Conservation (phyloP, 257 asterid species). For the Nicotiana attenuata region DNA sequence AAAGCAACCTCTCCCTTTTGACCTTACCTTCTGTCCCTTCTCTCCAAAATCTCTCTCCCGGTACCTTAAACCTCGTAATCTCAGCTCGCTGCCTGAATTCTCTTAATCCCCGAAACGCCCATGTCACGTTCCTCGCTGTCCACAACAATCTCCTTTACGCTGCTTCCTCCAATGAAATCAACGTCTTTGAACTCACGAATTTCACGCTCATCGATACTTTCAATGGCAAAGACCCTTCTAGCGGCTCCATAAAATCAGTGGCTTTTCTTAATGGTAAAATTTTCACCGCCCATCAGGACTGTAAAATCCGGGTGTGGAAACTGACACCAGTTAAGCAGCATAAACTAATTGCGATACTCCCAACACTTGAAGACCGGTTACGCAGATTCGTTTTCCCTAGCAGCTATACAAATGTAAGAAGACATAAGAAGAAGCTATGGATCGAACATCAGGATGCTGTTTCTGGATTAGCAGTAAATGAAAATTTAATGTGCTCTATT, state of each 20-base stretch:
- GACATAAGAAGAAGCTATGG: constrained; percentile 67
- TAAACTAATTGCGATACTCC: constrained; percentile 49
- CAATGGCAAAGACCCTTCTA: constrained; percentile 14
- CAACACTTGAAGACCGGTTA: constrained; percentile 53
- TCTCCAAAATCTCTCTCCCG: constrained; percentile 51
- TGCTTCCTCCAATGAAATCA: constrained; percentile 50
- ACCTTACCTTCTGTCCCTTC: constrained; percentile 84
- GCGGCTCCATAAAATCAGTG: constrained; percentile 61
- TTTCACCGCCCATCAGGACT: constrained; percentile 79
- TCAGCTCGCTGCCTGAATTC: constrained; percentile 26
- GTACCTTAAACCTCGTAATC: constrained; percentile 26
- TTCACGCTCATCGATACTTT: constrained; percentile 41
- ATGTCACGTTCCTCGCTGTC: constrained; percentile 42
- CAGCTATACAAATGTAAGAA: constrained; percentile 50
- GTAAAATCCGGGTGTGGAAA: constrained; percentile 70
- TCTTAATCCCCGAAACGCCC: constrained; percentile 25
- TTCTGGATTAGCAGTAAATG: constrained; percentile 42
- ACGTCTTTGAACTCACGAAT: constrained; percentile 35
- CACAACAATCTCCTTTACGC: constrained; percentile 63
- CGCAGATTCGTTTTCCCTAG: constrained; percentile 40
- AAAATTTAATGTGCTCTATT: constrained; percentile 29
- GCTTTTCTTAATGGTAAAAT: constrained; percentile 39
- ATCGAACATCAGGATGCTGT: constrained; percentile 74
- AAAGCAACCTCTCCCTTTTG: constrained; percentile 57
- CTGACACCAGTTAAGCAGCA: constrained; percentile 30